Base-by-base conservation (phyloP, 2,329 filamentous ascomycete species). In the Botryotinia globosa region DNA sequence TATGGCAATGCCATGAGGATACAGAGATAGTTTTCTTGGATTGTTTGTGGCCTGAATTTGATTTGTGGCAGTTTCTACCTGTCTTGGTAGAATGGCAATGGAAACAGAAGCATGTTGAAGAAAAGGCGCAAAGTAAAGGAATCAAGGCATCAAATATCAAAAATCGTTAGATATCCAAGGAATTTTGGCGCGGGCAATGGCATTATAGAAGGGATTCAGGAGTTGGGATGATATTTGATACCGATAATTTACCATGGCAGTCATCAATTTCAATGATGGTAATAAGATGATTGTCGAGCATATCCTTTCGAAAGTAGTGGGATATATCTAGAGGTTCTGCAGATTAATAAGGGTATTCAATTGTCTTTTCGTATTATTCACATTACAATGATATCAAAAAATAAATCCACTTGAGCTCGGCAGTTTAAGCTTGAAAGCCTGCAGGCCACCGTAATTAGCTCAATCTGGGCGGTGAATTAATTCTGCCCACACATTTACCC, bases 1-100 rank as follows among this genome's bases (percentile, higher is more conserved):
- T 99, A 48, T 99, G 96, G 96, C 96, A 99, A 83, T 96, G 93
- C 78, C 94, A 98, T 80, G 89, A 97, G 80, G 87, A 95, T 75
- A 98, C 96, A 0, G 92, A 97, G 74, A 92, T 99, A 76, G 93
- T 97, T 74, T 99, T 98, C 81, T 83, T 98, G 72, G 89, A 97
- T 78, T 96, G 93, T 76, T 85, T 97, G 75, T 99, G 96, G 96
- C 96, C 96, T 2, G 94, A 98, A 75, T 98, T 99, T 78, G 94
- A 97, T 80, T 86, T 99, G 7, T 95, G 94, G 90, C 89, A 94
- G 73, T 98, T 98, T 82, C 82, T 99, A 29, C 96, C 95, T 14
- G 94, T 99, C 34, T 83, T 99, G 71, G 85, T 98, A 66, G 94
- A 97, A 81, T 99, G 96, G 95, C 89, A 91, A 80, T 90, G 89